Base-by-base conservation (phyloP, 768 basidiomycete genomes). In the Rhodocollybia butyracea region DNA sequence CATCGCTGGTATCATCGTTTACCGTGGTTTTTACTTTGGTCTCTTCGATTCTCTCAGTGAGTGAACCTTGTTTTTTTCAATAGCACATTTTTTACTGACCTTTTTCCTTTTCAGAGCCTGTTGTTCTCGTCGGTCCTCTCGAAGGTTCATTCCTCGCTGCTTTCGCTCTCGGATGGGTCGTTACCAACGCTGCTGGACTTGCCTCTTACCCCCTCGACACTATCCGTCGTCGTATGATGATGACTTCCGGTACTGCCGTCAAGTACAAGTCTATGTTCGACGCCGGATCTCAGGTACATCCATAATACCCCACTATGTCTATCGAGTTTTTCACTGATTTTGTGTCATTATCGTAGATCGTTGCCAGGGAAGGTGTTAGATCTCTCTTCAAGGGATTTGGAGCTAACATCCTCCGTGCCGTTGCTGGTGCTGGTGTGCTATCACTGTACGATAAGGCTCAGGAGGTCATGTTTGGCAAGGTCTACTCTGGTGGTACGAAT, bases 381-480 rank as follows among this genome's bases (percentile, higher is more conserved):
- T 89, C 90, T 12, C 77, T 92, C 61, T 91, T 92, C 85, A 91
- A 91, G 81, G 89, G 90, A 72, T 89, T 87, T 59, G 89, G 85
- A 77, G 87, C 79, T 66, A 88, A 88, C 75, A 88, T 93, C 62
- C 92, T 98, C 66, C 95, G 96, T 46, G 47, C 96, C 84, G 94
- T 99, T 70, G 96, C 97, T 71, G 97, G 97, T 80, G 96, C 96
- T 73, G 96, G 96, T 93, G 97, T 98, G 66, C 76, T 99, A 70
- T 98, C 97, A 51, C 80, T 98, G 59, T 98, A 98, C 78, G 97
- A 98, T 86, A 96, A 98, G 80, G 86, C 97, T 68, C 96, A 98
- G 75, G 81, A 92, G 72, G 73, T 93, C 65, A 75, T 95, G 83
- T 98, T 98, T 77, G 94, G 95, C 86, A 97, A 96, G 84, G 95